Evolutionary conservation across 257 asterid genomes (phyloP).

Genomic region (Scutellaria baicalensis): DNA sequence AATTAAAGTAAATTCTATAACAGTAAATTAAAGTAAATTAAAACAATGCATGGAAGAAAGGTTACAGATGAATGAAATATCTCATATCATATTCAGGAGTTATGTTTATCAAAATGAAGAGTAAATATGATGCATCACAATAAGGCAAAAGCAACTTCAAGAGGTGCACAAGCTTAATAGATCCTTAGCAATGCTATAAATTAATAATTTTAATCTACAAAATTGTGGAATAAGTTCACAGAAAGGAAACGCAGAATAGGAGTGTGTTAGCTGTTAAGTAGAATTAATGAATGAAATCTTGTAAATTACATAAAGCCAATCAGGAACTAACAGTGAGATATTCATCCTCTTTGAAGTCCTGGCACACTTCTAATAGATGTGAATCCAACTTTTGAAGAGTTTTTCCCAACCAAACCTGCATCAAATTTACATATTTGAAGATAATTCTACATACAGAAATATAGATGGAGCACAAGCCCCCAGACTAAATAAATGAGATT

Average conservation of each 20-base stretch:
- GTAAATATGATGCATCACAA: not conserved
- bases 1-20: not conserved
- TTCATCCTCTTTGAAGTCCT: constrained; percentile 79
- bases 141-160: not conserved
- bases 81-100: constrained; percentile 4
- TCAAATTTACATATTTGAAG: constrained; percentile 2
- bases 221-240: not conserved
- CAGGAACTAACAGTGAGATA: constrained; percentile 73
- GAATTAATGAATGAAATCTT: not conserved
- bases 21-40: not conserved
- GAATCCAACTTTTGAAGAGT: constrained; percentile 96
- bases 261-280: not conserved
- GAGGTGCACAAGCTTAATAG: not conserved
- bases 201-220: not conserved
- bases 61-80: not conserved
- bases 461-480: constrained; percentile 13
- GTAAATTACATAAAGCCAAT: constrained; percentile 15
- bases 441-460: not conserved
- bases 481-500: not conserved
- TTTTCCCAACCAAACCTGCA: constrained; percentile 96
- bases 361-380: constrained; percentile 81
- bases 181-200: not conserved
- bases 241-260: not conserved
- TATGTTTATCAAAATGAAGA: not conserved
- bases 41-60: not conserved